phyloP scores from a whole-genome alignment of 1,284 basidiomycete species.

The Cryptococcus neoformans region DNA sequence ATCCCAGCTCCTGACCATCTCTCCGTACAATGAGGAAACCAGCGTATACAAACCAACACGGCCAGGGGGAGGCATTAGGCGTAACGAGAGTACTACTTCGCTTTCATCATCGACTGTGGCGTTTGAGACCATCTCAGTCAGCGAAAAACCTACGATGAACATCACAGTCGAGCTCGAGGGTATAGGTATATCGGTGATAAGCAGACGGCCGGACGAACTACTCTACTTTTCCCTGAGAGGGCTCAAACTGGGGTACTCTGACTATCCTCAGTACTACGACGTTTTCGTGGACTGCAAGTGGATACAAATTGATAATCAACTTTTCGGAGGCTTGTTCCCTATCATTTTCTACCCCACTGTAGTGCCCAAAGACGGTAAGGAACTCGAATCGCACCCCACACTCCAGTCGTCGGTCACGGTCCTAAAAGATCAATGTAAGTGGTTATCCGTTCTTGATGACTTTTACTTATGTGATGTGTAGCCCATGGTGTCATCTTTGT shows the following conservation, averaged over 20 bases:
- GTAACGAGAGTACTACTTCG: constrained; percentile 31
- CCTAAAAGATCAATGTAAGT: constrained; percentile 83
- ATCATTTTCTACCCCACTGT: constrained; percentile 95
- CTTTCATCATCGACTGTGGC: constrained; percentile 49
- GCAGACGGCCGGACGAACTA: constrained; percentile 83
- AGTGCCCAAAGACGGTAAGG: constrained; percentile 73
- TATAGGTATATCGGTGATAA: constrained; percentile 89
- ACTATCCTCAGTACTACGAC: constrained; percentile 77
- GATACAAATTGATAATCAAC: constrained; percentile 95
- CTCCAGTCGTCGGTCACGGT: constrained; percentile 85
- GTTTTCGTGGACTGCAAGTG: constrained; percentile 80
- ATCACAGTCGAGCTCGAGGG: constrained; percentile 81
- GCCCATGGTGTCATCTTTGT: constrained; percentile 95
- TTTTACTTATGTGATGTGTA: constrained; percentile 37
- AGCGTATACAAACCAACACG: constrained; percentile 86
- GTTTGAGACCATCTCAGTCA: constrained; percentile 81
- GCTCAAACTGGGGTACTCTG: constrained; percentile 81
- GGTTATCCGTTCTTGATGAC: background rate
- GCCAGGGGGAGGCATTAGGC: constrained; percentile 46
- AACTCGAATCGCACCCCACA: constrained; percentile 82
- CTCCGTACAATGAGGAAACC: constrained; percentile 77
- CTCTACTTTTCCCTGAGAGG: constrained; percentile 80
- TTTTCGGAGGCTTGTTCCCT: constrained; percentile 94
- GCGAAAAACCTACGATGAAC: constrained; percentile 65
- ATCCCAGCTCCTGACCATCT: constrained; percentile 82